Evolutionary conservation across 139 green algal species (phyloP), one percentile per base, ranked within the genome.

Genomic region (Picochlorum sp.): DNA sequence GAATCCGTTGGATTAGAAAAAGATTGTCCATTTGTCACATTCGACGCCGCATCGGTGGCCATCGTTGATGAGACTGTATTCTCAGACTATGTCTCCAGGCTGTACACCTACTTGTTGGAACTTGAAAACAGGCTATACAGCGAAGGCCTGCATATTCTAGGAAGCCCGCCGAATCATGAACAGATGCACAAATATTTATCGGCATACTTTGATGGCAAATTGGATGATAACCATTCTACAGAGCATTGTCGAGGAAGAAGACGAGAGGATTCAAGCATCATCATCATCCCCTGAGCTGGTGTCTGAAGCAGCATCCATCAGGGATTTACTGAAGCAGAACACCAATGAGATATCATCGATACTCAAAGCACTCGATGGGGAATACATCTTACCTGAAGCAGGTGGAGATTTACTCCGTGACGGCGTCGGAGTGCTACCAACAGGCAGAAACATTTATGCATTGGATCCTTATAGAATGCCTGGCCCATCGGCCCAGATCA

Each of bases 401-500:
- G 93, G 93, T 0, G 92, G 93, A 0, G 93, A 98, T 74, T 79
- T 98, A 69, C 81, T 98, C 63, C 56, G 93, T 9, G 93, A 98
- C 62, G 93, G 93, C 1, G 75, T 87, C 56, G 92, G 92, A 2
- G 92, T 98, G 14, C 79, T 98, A 65, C 92, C 92, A 47, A 98
- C 92, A 24, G 86, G 92, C 24, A 83, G 92, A 49, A 98, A 98
- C 83, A 98, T 98, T 69, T 87, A 96, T 73, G 93, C 93, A 4
- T 77, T 98, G 28, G 93, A 98, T 73, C 93, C 93, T 1, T 98
- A 98, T 79, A 79, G 93, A 56, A 98, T 98, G 92, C 93, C 93
- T 16, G 81, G 71, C 21, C 64, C 79, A 37, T 81, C 90, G 16
- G 92, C 93, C 11, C 63, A 85, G 65, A 75, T 83, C 37, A 71